A percentile compares a stretch with the other conserved stretches of the same genome.
Evolutionary conservation across 1,284 basidiomycete species (phyloP).

Genomic region (Apiotrichum siamense): DNA sequence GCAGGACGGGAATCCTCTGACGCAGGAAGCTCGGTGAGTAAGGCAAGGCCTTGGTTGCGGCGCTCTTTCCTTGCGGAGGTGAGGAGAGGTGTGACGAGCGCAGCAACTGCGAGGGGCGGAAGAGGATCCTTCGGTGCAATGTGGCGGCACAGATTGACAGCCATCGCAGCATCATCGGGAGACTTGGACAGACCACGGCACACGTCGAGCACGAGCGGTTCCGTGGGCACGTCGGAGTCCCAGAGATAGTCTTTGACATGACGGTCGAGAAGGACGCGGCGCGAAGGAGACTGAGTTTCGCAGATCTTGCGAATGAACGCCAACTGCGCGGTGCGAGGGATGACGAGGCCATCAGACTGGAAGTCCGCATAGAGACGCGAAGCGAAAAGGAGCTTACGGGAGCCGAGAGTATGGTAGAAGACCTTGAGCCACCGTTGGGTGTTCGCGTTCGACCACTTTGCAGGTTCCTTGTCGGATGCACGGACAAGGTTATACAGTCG

Average conservation of each 20-base stretch:
- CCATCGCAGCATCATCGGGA: conserved; percentile 25
- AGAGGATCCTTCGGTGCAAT: conserved; percentile 5
- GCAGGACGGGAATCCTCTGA: not conserved
- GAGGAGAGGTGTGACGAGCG: conserved; percentile 17
- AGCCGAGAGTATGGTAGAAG: conserved; percentile 12
- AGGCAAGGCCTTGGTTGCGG: conserved; percentile 10
- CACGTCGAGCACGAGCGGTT: conserved; percentile 23
- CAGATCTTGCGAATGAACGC: conserved; percentile 27
- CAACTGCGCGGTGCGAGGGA: conserved; percentile 17
- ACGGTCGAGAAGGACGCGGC: conserved; percentile 34
- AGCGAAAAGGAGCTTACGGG: conserved; percentile 29
- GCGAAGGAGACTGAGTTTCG: conserved; percentile 15
- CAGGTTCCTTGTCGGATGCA: not conserved
- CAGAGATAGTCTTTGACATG: conserved; percentile 38
- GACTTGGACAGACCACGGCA: conserved; percentile 22
- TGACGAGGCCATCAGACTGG: conserved; percentile 25
- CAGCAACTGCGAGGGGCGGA: conserved; percentile 6
- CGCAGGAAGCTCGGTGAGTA: conserved; percentile 3
- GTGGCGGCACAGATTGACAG: conserved; percentile 21
- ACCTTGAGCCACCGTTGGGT: conserved; percentile 19
- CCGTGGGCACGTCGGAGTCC: conserved; percentile 8
- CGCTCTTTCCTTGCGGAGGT: conserved; percentile 11
- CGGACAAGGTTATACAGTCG: conserved; percentile 17
- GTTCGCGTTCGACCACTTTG: not conserved
- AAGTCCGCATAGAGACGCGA: conserved; percentile 37